phyloP scores from a whole-genome alignment of 2,329 filamentous ascomycete species.

The Calycina marina region DNA sequence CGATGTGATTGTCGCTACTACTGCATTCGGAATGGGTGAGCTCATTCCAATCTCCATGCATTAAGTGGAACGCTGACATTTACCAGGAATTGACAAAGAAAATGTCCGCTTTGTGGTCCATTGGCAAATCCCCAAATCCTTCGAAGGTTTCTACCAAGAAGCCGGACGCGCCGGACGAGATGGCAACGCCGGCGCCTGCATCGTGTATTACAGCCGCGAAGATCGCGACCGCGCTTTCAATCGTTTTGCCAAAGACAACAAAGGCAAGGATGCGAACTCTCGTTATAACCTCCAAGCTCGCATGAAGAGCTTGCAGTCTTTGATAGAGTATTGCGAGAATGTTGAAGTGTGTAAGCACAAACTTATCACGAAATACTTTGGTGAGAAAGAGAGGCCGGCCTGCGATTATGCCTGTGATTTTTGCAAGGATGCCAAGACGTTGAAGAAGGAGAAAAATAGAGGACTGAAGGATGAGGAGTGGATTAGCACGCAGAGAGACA shows the following conservation, averaged over 20 bases:
- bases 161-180: conserved; percentile 83
- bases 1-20: conserved; percentile 88
- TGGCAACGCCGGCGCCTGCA: conserved; percentile 72
- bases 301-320: conserved; percentile 46
- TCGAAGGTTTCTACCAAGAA: conserved; percentile 95
- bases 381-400: conserved; percentile 40
- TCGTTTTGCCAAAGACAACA: conserved; percentile 36
- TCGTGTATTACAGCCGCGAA: conserved; percentile 81
- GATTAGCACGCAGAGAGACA: conserved; percentile 46
- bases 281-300: conserved; percentile 33
- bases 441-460: conserved; percentile 41
- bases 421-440: conserved; percentile 50
- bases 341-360: conserved; percentile 60
- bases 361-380: conserved; percentile 64
- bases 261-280: conserved; percentile 29
- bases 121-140: conserved; percentile 86
- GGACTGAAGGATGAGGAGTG: conserved; percentile 46
- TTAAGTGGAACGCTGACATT: too few species aligned
- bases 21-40: conserved; percentile 94
- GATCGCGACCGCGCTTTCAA: conserved; percentile 61
- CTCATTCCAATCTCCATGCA: too few species aligned
- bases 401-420: conserved; percentile 69
- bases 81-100: conserved; percentile 94
- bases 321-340: conserved; percentile 73
- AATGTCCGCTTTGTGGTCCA: conserved; percentile 91